These are phyloP conservation scores for Colletotrichum agaves DNA, from an alignment of 2,329 filamentous ascomycete species.

Conservation along the genomic window DNA sequence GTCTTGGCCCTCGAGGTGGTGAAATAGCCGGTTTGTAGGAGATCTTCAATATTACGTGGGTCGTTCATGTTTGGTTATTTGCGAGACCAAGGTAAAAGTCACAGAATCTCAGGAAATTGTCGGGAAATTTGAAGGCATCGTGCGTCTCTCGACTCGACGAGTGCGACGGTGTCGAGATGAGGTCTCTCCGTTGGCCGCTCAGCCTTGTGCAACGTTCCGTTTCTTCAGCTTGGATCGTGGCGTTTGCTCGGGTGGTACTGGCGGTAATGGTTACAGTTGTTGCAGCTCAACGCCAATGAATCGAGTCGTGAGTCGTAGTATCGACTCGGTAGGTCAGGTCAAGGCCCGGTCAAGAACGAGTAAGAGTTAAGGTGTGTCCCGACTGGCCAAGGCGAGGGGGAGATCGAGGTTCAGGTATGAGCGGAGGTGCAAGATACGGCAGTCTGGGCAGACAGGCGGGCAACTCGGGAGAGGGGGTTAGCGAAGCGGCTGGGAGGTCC, in stretches of 20 bases:
- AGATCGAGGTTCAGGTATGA: background rate
- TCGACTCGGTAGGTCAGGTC: constrained; percentile 1
- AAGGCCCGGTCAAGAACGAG: constrained; percentile 14
- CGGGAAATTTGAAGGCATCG: constrained; percentile 29
- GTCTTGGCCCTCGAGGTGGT: constrained; percentile 57
- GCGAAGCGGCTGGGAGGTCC: constrained; percentile 4
- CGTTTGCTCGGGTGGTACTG: constrained; percentile 1
- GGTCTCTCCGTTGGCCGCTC: constrained; percentile 19
- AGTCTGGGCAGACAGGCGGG: constrained; percentile 6
- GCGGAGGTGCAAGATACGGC: constrained; percentile 7
- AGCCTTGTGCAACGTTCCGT: constrained; percentile 21
- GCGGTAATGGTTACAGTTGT: background rate
- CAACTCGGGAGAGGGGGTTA: too few relatives aligned
- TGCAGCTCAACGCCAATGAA: background rate
- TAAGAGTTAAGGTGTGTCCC: constrained; percentile 4
- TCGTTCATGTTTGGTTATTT: constrained; percentile 52
- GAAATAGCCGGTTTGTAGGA: constrained; percentile 63
- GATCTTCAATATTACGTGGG: constrained; percentile 55
- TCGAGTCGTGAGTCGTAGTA: constrained; percentile 1
- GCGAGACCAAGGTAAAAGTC: background rate
- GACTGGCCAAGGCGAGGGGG: constrained; percentile 8
- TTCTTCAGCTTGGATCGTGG: background rate
- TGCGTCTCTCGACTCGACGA: constrained; percentile 19
- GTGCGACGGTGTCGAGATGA: constrained; percentile 1
- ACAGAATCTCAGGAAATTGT: constrained; percentile 18